Base-by-base conservation (phyloP, 768 basidiomycete species). In the Hebeloma cylindrosporum region DNA sequence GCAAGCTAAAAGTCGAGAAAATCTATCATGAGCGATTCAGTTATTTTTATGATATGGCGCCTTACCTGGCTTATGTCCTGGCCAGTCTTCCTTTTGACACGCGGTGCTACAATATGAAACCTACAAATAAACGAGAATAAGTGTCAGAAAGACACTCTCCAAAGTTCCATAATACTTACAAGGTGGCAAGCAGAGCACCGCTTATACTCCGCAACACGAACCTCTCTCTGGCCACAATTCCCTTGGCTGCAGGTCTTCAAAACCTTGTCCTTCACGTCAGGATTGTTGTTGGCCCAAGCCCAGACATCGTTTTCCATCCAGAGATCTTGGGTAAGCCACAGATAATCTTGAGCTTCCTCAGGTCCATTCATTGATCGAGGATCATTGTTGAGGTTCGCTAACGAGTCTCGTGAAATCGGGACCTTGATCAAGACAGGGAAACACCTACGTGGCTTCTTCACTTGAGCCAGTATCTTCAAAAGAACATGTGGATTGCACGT, bases 271-370 rank as follows among this genome's bases (percentile, higher is more conserved):
- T 63, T 67, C 13, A 61, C 69, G 28, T 66, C 63, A 6, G 51
- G 42, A 43, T 67, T 58, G n/a, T 52, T 55, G 50, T 69, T 60
- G 8, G 63, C 71, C 74, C 73, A 75, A 6, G 64, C 56, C 73
- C 74, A 75, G 9, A 70, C 68, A 33, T 62, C 62, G 2, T 54
- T 51, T n/a, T 61, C 57, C 67, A 69, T 71, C 72, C 71, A 75
- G 6, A 74, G 55, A 41, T 70, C 66, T 48, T 74, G 73, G 1
- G 70, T 60, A 7, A 71, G 50, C 66, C 67, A 77, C 7, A 73
- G 54, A 56, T 74, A 72, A 52, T 75, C 75, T 27, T 71, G 72
- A 14, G 73, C 73, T 17, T 70, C 70, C 49, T 73, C 73, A 0
- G 66, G 58, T 1, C 71, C 66, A 41, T 75, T 72, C 13, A 44